These are phyloP conservation scores for Condylostoma magnum DNA, from an alignment of 169 alveolate genomes.

Conservation along the genomic window DNA sequence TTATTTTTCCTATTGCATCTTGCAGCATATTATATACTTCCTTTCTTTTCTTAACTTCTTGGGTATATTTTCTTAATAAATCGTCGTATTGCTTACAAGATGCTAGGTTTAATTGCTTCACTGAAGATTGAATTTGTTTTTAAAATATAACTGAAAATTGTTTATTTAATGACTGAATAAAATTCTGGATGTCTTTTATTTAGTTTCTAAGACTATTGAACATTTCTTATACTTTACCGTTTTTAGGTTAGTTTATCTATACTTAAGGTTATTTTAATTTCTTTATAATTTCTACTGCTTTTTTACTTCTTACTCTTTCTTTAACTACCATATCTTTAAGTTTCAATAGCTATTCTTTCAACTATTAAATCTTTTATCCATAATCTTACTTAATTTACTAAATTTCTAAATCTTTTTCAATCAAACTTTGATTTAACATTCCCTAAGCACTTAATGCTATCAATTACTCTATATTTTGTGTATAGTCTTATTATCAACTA, in stretches of 20 bases:
- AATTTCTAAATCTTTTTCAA: too few species aligned
- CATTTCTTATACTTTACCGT: not conserved
- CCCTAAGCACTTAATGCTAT: too few species aligned
- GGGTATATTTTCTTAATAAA: conserved; percentile 31
- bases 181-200: not conserved
- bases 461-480: too few species aligned
- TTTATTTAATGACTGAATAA: not conserved
- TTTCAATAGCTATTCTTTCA: not conserved
- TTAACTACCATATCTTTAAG: not conserved
- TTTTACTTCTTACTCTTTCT: conserved; percentile 3
- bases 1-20: conserved; percentile 64
- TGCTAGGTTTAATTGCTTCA: not conserved
- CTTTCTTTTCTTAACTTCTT: conserved; percentile 49
- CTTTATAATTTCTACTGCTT: not conserved
- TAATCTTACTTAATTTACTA: too few species aligned
- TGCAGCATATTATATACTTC: conserved; percentile 48
- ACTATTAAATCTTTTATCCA: too few species aligned
- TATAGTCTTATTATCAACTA: too few species aligned
- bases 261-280: not conserved
- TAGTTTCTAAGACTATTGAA: not conserved
- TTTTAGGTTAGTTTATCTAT: not conserved
- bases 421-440: too few species aligned
- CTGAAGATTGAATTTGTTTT: not conserved
- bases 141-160: not conserved
- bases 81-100: not conserved